Conservation (phyloP, 208 protist genomes). For the Trypanosoma platydactyli region DNA sequence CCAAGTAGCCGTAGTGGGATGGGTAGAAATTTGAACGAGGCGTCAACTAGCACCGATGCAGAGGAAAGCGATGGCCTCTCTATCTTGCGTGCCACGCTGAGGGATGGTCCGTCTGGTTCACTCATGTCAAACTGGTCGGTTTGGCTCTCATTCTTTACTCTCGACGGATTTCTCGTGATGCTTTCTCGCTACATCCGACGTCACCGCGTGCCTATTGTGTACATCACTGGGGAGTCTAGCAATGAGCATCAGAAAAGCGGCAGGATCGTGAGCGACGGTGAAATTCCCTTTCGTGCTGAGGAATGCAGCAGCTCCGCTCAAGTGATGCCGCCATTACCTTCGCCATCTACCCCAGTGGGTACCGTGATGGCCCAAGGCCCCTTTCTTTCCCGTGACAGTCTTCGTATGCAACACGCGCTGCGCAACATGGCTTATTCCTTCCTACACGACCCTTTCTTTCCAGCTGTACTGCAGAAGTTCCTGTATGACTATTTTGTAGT, state of each 20-base stretch:
- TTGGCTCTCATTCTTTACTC: slow-evolving; percentile 48
- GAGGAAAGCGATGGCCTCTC: slow-evolving; percentile 18
- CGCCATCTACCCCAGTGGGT: slow-evolving; percentile 13
- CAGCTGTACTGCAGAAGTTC: slow-evolving; percentile 61
- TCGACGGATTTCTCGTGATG: slow-evolving; percentile 54
- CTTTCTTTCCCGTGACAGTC: slow-evolving; percentile 58
- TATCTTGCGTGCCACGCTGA: slow-evolving; percentile 29
- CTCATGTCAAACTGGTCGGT: slow-evolving; percentile 58
- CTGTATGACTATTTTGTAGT: slow-evolving; percentile 64
- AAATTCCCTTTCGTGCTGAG: slow-evolving; percentile 11
- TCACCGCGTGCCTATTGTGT: slow-evolving; percentile 72
- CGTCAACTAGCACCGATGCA: slow-evolving; percentile 2
- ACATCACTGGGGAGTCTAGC: slow-evolving; percentile 37
- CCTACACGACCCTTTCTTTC: slow-evolving; percentile 84
- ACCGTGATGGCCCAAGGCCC: slow-evolving; percentile 21
- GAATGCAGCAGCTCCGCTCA: neutral
- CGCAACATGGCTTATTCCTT: slow-evolving; percentile 55
- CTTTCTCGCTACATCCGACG: slow-evolving; percentile 54
- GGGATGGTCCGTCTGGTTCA: slow-evolving; percentile 31
- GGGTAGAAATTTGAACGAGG: slow-evolving; percentile 6
- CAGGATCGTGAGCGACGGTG: slow-evolving; percentile 3
- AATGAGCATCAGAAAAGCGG: slow-evolving; percentile 12
- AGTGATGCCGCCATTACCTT: neutral
- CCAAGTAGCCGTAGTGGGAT: slow-evolving; percentile 19
- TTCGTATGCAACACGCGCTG: slow-evolving; percentile 66